Evolutionary conservation across 345 rosid genomes (phyloP), one percentile per base, ranked within the genome.

Genomic region (Sonneratia alba): DNA sequence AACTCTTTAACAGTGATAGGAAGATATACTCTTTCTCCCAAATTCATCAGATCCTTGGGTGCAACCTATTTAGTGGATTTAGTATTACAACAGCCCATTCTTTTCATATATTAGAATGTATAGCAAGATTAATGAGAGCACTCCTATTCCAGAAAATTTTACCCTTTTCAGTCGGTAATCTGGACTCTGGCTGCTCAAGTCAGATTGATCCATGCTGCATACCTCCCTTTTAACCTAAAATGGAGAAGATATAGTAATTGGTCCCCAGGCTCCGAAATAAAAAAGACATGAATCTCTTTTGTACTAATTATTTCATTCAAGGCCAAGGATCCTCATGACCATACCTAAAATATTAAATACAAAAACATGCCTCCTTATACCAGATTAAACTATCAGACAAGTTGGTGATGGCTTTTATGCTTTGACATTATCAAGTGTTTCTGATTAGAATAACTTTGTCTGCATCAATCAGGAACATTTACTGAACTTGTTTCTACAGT

Each of bases 11-110:
- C 87, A 3, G 82, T 74, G 72, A 79, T 53, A 6, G 97, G 99
- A 82, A 95, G 93, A 81, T 79, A 87, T 42, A 95, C 86, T 70
- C 79, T 76, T 80, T 95, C 98, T 70, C 97, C 98, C 21, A 77
- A 61, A 65, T 83, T 86, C 89, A 95, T 75, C 0, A 76, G 75
- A 69, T 95, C 96, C 85, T 83, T 92, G 21, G 96, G 90, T 84
- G 86, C 82, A 77, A 95, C 92, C 97, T 95, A 84, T 24, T 74
- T 78, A 18, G 9, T 43, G 75, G 74, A 70, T 75, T 36, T 65
- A 75, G 32, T 53, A 74, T 81, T 77, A 88, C 74, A 73, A 73
- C 37, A 62, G 19, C 37, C 38, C 18, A 32, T 11, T 4, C 8
- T 62, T 61, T 27, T 5, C 37, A 62, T 62, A 12, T 27, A 32